These are phyloP conservation scores for Moelleriella libera DNA, from an alignment of 2,329 filamentous ascomycete species.

Conservation along the genomic window DNA sequence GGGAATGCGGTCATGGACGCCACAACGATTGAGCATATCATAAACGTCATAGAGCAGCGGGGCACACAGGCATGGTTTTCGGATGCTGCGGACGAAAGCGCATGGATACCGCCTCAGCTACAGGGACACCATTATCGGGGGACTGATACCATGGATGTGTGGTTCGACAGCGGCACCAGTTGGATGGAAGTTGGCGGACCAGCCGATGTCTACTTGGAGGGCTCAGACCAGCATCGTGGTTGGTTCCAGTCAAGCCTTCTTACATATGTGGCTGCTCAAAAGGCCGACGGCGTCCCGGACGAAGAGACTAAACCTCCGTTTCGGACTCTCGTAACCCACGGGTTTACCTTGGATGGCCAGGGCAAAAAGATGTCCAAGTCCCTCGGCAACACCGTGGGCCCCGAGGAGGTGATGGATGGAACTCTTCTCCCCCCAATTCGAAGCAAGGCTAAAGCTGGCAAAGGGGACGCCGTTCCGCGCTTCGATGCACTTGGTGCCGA, in stretches of 20 bases:
- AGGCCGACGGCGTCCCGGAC: conserved; percentile 14
- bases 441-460: conserved; percentile 33
- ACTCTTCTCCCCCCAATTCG: conserved; percentile 59
- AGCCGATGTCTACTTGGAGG: conserved; percentile 86
- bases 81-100: conserved; percentile 57
- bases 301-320: conserved; percentile 47
- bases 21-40: conserved; percentile 72
- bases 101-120: conserved; percentile 61
- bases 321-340: conserved; percentile 82
- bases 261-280: conserved; percentile 60
- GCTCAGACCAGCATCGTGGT: conserved; percentile 87
- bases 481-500: conserved; percentile 73
- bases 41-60: conserved; percentile 58
- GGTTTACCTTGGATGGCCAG: conserved; percentile 77
- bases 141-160: conserved; percentile 96
- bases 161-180: conserved; percentile 96
- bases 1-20: conserved; percentile 68
- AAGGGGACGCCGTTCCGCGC: conserved; percentile 10
- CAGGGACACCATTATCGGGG: conserved; percentile 54
- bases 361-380: conserved; percentile 99
- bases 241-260: conserved; percentile 97
- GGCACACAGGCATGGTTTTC: conserved; percentile 94
- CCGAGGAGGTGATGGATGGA: conserved; percentile 74
- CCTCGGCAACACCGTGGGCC: conserved; percentile 73
- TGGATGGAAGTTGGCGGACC: conserved; percentile 51